Percentiles rank a stretch among this genome's conserved stretches.
These are phyloP conservation scores for Ceratorhiza oryzae-sativae DNA, from an alignment of 1,284 basidiomycete genomes.

Conservation along the genomic window DNA sequence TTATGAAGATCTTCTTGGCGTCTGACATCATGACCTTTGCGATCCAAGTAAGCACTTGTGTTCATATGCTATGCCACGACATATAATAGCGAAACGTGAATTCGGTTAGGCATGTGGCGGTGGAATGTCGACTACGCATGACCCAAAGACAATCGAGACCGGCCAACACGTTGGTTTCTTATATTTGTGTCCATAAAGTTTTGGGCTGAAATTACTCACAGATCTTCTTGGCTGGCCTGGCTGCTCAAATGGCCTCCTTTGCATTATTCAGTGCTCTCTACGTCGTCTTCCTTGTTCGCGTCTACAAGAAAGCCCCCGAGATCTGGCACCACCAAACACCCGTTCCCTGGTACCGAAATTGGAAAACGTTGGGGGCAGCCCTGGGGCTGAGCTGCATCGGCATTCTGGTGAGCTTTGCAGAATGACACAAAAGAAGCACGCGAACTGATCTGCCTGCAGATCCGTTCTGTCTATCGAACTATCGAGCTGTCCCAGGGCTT, in stretches of 20 bases:
- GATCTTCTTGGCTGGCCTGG: constrained; percentile 71
- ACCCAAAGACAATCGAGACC: constrained; percentile 45
- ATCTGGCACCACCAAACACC: constrained; percentile 53
- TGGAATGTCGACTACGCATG: constrained; percentile 50
- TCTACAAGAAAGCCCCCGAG: constrained; percentile 57
- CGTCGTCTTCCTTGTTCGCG: constrained; percentile 63
- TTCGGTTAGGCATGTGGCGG: constrained; percentile 52
- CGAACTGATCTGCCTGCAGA: constrained; percentile 50
- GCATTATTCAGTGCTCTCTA: constrained; percentile 65
- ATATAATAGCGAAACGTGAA: neutral
- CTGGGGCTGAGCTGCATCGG: constrained; percentile 68
- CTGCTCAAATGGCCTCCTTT: constrained; percentile 70
- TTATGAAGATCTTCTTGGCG: constrained; percentile 61
- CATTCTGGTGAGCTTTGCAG: constrained; percentile 59
- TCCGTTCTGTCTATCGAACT: constrained; percentile 72
- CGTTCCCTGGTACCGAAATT: constrained; percentile 63
- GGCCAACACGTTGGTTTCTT: constrained; percentile 45
- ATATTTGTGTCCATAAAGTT: neutral
- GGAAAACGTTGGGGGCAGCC: constrained; percentile 64
- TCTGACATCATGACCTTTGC: constrained; percentile 74
- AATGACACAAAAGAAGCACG: neutral
- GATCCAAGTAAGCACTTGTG: constrained; percentile 56
- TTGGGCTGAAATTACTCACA: constrained; percentile 45
- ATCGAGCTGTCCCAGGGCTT: constrained; percentile 72
- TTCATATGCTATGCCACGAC: neutral